phyloP scores from a whole-genome alignment of 2,329 filamentous ascomycete species.

The Pseudogymnoascus verrucosus region DNA sequence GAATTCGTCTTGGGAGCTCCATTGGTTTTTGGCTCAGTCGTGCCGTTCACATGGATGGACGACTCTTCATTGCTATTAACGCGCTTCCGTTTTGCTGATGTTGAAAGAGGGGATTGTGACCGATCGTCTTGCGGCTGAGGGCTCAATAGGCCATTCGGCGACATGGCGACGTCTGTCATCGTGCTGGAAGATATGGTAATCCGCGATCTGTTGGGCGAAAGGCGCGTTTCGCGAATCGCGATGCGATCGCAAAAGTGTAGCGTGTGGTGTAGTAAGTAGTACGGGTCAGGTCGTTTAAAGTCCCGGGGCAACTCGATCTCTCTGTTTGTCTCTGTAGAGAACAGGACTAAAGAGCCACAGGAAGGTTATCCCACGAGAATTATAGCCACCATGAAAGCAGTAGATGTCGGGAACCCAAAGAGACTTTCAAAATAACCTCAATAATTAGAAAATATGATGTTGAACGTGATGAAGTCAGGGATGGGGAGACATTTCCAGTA shows the following conservation, averaged over 20 bases:
- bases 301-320: neutral
- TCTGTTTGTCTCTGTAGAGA: neutral
- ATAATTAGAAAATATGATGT: conserved; percentile 5
- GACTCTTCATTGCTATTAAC: conserved; percentile 37
- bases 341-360: neutral
- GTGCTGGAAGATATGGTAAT: conserved; percentile 11
- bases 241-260: conserved; percentile 12
- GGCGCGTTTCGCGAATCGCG: conserved; percentile 18
- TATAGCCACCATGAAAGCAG: neutral
- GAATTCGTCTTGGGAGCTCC: conserved; percentile 24
- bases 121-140: conserved; percentile 25
- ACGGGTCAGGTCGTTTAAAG: neutral
- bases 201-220: conserved; percentile 10
- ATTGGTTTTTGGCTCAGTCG: conserved; percentile 17
- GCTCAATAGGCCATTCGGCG: conserved; percentile 35
- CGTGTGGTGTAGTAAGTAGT: neutral
- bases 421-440: neutral
- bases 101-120: conserved; percentile 16
- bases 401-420: neutral
- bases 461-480: neutral
- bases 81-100: conserved; percentile 50
- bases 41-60: conserved; percentile 22
- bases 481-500: conserved; percentile 1
- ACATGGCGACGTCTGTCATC: conserved; percentile 21
- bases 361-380: neutral